These are phyloP conservation scores for Rhodocollybia butyracea DNA, from an alignment of 768 basidiomycete species.

Conservation along the genomic window DNA sequence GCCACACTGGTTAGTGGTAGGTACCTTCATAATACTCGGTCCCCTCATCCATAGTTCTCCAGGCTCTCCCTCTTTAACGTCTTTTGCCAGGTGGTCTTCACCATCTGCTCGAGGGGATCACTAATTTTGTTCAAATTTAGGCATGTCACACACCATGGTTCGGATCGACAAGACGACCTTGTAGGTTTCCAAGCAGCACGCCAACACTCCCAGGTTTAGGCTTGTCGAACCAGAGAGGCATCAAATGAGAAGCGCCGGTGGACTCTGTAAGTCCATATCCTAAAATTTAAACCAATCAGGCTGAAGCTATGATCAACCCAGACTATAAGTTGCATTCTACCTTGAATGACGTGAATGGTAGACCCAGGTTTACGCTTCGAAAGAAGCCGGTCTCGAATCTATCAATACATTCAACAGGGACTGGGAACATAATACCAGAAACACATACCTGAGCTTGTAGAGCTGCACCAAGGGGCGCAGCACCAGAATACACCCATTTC, in stretches of 20 bases:
- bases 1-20: neutral
- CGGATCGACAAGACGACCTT: conserved; percentile 67
- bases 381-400: neutral
- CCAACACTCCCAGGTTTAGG: conserved; percentile 68
- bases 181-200: conserved; percentile 65
- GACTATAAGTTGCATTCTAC: conserved; percentile 19
- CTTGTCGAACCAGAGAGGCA: conserved; percentile 33
- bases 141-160: conserved; percentile 38
- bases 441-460: conserved; percentile 47
- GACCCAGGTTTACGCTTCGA: neutral
- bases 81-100: conserved; percentile 24
- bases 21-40: conserved; percentile 67
- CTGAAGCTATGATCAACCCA: neutral
- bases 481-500: conserved; percentile 61
- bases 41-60: conserved; percentile 87
- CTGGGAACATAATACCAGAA: neutral
- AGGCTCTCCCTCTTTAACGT: conserved; percentile 10
- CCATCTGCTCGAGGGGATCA: conserved; percentile 49
- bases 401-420: neutral
- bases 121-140: conserved; percentile 40
- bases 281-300: neutral
- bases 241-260: conserved; percentile 62
- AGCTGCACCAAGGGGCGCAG: conserved; percentile 72
- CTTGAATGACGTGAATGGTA: neutral
- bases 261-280: conserved; percentile 78